These are phyloP conservation scores for Rosa rugosa DNA, from an alignment of 306 rosid genomes.

Conservation along the genomic window DNA sequence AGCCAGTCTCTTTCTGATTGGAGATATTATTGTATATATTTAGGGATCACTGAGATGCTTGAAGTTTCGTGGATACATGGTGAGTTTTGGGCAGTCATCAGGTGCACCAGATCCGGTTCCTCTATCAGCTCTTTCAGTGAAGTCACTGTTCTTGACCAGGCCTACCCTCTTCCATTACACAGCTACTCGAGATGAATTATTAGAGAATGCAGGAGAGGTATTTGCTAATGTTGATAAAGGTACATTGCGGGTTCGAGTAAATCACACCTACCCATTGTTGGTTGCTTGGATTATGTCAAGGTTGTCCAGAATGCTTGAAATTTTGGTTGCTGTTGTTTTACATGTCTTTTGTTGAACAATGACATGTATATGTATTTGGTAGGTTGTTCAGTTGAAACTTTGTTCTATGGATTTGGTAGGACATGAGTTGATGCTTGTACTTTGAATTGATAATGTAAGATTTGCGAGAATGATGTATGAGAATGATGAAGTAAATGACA, in stretches of 20 bases:
- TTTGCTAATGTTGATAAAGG: conserved; percentile 64
- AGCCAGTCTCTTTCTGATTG: background rate
- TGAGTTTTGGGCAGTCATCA: conserved; percentile 83
- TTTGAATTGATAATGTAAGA: too few relatives aligned
- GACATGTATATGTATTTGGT: too few relatives aligned
- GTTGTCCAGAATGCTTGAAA: too few relatives aligned
- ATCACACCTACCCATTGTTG: conserved; percentile 79
- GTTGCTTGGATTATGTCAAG: too few relatives aligned
- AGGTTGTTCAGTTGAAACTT: too few relatives aligned
- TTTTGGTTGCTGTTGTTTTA: too few relatives aligned
- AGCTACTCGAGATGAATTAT: conserved; percentile 58
- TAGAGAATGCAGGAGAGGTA: conserved; percentile 68
- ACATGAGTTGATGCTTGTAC: too few relatives aligned
- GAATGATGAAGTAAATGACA: too few relatives aligned
- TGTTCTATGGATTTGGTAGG: too few relatives aligned
- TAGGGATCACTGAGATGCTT: conserved; percentile 86
- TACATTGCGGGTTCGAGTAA: conserved; percentile 60
- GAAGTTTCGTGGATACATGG: conserved; percentile 75
- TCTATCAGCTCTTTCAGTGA: conserved; percentile 59
- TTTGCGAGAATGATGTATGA: too few relatives aligned
- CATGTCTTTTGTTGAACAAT: too few relatives aligned
- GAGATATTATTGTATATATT: conserved; percentile 3
- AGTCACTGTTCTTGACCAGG: conserved; percentile 80
- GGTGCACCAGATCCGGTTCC: conserved; percentile 89
- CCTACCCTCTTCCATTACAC: conserved; percentile 64